Conservation (phyloP, 805 yeast species). For the Blastobotrys parvus region DNA sequence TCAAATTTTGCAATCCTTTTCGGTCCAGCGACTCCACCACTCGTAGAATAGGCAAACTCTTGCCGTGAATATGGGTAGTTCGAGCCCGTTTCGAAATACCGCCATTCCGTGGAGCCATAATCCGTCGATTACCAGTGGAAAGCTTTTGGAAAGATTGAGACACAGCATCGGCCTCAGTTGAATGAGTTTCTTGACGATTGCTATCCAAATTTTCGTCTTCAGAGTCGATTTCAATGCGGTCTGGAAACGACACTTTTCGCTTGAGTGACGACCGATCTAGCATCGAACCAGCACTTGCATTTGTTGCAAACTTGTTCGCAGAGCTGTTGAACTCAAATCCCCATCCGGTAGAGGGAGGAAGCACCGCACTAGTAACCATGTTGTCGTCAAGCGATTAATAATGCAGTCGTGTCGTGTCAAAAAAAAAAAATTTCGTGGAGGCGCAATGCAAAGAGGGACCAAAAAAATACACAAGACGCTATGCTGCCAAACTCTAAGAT, state of each 20-base stretch:
- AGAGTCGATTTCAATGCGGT: slow-evolving; percentile 6
- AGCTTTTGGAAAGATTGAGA: not conserved
- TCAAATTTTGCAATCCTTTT: slow-evolving; percentile 42
- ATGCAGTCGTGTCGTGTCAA: no score
- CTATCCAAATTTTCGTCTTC: slow-evolving; percentile 1
- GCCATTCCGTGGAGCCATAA: slow-evolving; percentile 6
- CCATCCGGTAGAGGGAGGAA: slow-evolving; percentile 22
- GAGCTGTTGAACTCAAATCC: slow-evolving; percentile 15
- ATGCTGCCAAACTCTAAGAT: no score
- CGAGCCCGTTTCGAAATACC: slow-evolving; percentile 6
- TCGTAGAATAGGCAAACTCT: slow-evolving; percentile 53
- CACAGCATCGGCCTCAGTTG: not conserved
- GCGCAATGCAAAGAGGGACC: no score
- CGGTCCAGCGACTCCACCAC: slow-evolving; percentile 62
- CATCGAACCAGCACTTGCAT: slow-evolving; percentile 22
- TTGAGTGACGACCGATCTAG: slow-evolving; percentile 13
- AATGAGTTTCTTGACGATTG: not conserved
- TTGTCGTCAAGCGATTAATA: no score
- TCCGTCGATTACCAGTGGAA: not conserved
- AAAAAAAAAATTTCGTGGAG: no score
- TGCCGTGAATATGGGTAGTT: slow-evolving; percentile 32
- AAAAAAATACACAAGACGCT: no score
- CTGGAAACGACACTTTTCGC: slow-evolving; percentile 7
- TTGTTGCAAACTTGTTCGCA: slow-evolving; percentile 27
- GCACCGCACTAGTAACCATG: slow-evolving; percentile 19